A percentile compares a stretch with the other conserved stretches of the same genome.
phyloP scores from a whole-genome alignment of 2,329 filamentous ascomycete species.

The Amauroascus niger region DNA sequence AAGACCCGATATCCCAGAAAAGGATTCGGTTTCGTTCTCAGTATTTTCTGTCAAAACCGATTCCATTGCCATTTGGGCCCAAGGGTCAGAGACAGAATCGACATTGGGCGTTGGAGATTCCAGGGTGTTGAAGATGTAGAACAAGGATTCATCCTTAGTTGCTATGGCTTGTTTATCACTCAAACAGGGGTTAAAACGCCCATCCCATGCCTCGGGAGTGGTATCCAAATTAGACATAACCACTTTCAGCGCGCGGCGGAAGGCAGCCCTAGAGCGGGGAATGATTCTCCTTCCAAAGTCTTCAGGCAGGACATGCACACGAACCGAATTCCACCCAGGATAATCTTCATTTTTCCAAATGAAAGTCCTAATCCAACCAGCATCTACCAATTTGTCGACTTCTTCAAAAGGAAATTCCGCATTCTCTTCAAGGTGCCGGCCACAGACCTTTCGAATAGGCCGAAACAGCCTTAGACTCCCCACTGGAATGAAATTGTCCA shows the following conservation, averaged over 20 bases:
- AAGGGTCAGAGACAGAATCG: slow-evolving; percentile 25
- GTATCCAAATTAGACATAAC: slow-evolving; percentile 35
- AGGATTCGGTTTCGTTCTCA: neutral
- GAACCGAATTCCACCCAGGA: slow-evolving; percentile 20
- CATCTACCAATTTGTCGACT: slow-evolving; percentile 24
- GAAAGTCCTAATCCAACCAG: slow-evolving; percentile 30
- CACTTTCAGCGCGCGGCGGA: slow-evolving; percentile 31
- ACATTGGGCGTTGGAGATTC: slow-evolving; percentile 31
- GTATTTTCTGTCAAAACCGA: slow-evolving; percentile 24
- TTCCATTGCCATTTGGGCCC: slow-evolving; percentile 31
- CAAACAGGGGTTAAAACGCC: slow-evolving; percentile 19
- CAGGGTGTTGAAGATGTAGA: slow-evolving; percentile 44
- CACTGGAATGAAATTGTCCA: slow-evolving; percentile 25
- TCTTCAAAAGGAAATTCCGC: slow-evolving; percentile 20
- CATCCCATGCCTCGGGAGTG: slow-evolving; percentile 33
- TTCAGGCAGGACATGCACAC: slow-evolving; percentile 35
- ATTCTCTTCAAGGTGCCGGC: neutral
- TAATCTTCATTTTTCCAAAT: slow-evolving; percentile 16
- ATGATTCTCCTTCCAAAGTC: slow-evolving; percentile 29
- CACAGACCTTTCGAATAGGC: neutral
- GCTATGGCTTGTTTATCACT: slow-evolving; percentile 4
- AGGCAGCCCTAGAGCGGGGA: slow-evolving; percentile 26
- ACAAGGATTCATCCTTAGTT: slow-evolving; percentile 37
- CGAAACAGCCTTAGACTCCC: slow-evolving; percentile 23
- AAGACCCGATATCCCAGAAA: slow-evolving; percentile 28